These are phyloP conservation scores for Hypoxylon trugodes DNA, from an alignment of 495 filamentous ascomycete species.

Conservation along the genomic window DNA sequence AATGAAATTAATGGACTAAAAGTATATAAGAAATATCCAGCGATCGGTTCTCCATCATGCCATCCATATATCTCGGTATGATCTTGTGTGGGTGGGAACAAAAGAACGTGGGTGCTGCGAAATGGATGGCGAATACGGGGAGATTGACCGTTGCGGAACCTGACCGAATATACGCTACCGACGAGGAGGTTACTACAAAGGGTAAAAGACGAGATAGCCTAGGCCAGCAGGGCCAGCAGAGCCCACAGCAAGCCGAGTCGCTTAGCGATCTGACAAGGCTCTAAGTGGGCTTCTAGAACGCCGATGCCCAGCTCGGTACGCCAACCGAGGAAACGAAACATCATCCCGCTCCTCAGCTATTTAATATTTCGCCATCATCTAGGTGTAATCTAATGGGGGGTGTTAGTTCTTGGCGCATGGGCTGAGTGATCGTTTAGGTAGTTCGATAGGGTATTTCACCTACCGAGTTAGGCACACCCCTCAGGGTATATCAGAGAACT, in stretches of 20 bases:
- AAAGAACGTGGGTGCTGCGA: neutral
- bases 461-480: conserved; percentile 17
- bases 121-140: conserved; percentile 10
- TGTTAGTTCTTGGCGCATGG: neutral
- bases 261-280: conserved; percentile 28
- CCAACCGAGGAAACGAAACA: conserved; percentile 27
- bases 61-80: conserved; percentile 15
- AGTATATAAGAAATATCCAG: conserved; percentile 3
- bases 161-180: conserved; percentile 17
- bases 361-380: conserved; percentile 1
- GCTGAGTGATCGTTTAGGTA: neutral
- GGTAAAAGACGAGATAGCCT: conserved; percentile 22
- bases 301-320: conserved; percentile 26
- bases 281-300: conserved; percentile 28
- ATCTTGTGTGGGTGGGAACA: conserved; percentile 3
- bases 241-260: neutral
- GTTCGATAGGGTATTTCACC: conserved; percentile 5
- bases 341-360: conserved; percentile 6
- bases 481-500: neutral
- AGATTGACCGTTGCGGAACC: conserved; percentile 14
- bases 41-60: conserved; percentile 2
- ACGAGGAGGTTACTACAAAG: conserved; percentile 37
- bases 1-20: conserved; percentile 7
- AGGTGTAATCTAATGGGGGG: too few relatives aligned
- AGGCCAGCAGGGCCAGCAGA: too few relatives aligned